Conservation (phyloP, 768 basidiomycete genomes). For the Cyathus striatus region DNA sequence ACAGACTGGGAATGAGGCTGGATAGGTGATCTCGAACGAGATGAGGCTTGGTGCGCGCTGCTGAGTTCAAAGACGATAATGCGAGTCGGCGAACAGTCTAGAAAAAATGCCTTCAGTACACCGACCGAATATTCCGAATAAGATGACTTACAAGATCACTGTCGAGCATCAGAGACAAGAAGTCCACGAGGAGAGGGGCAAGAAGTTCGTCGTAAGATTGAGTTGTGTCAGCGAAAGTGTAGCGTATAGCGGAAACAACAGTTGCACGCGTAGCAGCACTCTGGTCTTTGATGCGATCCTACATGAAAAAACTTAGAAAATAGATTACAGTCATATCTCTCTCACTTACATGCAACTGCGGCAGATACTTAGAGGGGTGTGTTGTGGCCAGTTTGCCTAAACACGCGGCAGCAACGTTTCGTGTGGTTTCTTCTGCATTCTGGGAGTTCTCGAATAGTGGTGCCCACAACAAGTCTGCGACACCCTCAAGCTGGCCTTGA, state of each 20-base stretch:
- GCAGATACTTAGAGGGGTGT: conserved; percentile 85
- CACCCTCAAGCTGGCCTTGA: conserved; percentile 73
- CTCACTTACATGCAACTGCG: conserved; percentile 90
- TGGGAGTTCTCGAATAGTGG: conserved; percentile 92
- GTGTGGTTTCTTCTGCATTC: conserved; percentile 82
- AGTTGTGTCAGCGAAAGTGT: conserved; percentile 86
- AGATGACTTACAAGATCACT: conserved; percentile 65
- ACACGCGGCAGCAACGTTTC: conserved; percentile 95
- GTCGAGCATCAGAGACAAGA: conserved; percentile 89
- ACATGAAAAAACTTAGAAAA: background rate
- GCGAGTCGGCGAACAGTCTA: conserved; percentile 90
- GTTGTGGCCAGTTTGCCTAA: conserved; percentile 93
- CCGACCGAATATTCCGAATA: background rate
- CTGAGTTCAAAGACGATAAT: conserved; percentile 88
- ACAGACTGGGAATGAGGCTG: conserved; percentile 74
- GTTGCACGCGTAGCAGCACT: conserved; percentile 77
- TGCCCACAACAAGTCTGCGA: conserved; percentile 87
- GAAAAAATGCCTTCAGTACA: conserved; percentile 1
- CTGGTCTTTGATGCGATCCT: conserved; percentile 65
- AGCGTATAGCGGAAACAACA: conserved; percentile 89
- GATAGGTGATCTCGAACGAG: conserved; percentile 82
- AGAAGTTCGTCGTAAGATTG: conserved; percentile 87
- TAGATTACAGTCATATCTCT: conserved; percentile 18
- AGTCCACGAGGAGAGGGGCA: conserved; percentile 83
- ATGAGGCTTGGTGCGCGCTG: conserved; percentile 91